Base-by-base conservation (phyloP, 345 rosid species). In the Rubroshorea leprosula region DNA sequence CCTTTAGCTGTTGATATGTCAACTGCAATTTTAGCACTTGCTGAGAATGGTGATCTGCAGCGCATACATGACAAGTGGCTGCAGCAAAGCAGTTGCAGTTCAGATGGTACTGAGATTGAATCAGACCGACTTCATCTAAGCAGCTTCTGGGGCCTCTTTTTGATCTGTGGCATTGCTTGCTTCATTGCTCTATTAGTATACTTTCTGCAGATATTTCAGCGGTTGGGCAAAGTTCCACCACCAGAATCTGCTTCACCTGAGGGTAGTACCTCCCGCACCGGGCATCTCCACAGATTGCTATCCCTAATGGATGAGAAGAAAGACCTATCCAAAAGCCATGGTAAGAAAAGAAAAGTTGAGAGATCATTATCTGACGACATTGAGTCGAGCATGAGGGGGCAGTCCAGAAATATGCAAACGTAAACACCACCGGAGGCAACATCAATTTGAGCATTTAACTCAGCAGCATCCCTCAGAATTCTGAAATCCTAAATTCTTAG, bases 1-100 rank as follows among this genome's bases (percentile, higher is more conserved):
- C 91, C 87, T 17, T 64, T 93, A 62, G 87, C 99, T 0, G 62
- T 86, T 3, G 97, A 93, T 72, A 52, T 93, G 61, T 93, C 99
- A 17, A 83, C 87, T 21, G 96, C 97, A 27, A 89, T 89, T 66
- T 77, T 93, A 39, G 73, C 63, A 49, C 84, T 93, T 20, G 78
- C 97, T 1, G 97, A 89, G 84, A 89, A 69, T 14, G 99, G 97
- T 13, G 97, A 93, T 72, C 83, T 93, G 25, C 97, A 86, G 70
- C 75, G 96, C 61, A 93, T 93, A 68, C 99, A 89, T 49, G 97
- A 92, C 75, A 93, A 89, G 75, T 93, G 99, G 97, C 75, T 93
- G 48, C 68, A 68, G 79, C 69, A 70, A 65, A 81, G 82, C 58
- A 38, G 75, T 16, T 93, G 96, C 80, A 61, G 77, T 74, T 72